phyloP scores from a whole-genome alignment of 2,329 filamentous ascomycete species.

The Colletotrichum cereale region DNA sequence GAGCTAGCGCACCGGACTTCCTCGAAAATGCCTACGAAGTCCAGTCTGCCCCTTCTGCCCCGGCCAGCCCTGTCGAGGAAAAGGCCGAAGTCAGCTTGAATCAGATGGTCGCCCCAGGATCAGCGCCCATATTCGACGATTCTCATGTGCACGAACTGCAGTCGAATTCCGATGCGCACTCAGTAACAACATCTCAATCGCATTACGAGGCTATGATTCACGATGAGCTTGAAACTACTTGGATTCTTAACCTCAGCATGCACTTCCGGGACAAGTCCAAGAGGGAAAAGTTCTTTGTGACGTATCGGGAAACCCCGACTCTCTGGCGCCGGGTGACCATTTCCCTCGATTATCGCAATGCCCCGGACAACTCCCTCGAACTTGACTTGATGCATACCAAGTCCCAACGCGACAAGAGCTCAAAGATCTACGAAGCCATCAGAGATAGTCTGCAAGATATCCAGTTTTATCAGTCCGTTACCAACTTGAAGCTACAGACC shows the following conservation, averaged over 20 bases:
- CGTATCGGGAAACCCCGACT: conserved; percentile 83
- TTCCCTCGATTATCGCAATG: conserved; percentile 90
- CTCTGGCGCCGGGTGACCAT: conserved; percentile 91
- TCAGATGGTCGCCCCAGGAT: conserved; percentile 42
- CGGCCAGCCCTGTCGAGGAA: conserved; percentile 51
- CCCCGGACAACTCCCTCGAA: conserved; percentile 85
- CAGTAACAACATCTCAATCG: conserved; percentile 59
- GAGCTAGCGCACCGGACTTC: conserved; percentile 63
- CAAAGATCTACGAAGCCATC: conserved; percentile 94
- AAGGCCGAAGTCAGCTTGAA: conserved; percentile 44
- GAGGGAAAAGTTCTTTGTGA: conserved; percentile 98
- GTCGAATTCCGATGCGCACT: conserved; percentile 57
- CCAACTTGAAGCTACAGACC: conserved; percentile 94
- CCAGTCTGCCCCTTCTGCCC: conserved; percentile 46
- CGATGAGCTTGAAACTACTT: conserved; percentile 86
- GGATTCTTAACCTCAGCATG: conserved; percentile 99
- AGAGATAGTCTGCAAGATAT: conserved; percentile 93
- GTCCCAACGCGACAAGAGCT: conserved; percentile 91
- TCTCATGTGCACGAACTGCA: conserved; percentile 47
- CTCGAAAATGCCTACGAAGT: conserved; percentile 47
- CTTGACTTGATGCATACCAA: conserved; percentile 81
- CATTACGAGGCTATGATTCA: conserved; percentile 75
- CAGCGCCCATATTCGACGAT: conserved; percentile 15
- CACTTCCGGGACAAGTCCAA: conserved; percentile 94
- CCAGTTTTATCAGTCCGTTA: conserved; percentile 95